A percentile compares a stretch with the other conserved stretches of the same genome.
phyloP scores from a whole-genome alignment of 108 stramenopile species.

The Stephanodiscus minutulus region DNA sequence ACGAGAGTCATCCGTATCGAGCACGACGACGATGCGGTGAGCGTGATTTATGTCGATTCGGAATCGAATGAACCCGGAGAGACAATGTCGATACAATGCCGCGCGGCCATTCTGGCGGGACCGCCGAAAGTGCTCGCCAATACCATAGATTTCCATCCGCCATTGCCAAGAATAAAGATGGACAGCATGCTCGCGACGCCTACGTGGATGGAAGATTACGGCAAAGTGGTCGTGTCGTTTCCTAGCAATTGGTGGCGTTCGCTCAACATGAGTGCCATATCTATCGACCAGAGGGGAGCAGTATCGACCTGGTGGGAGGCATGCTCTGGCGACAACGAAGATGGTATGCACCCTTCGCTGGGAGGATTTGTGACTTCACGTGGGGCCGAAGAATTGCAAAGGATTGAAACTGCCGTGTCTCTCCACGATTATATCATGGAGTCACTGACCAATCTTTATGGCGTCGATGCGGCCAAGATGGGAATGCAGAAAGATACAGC shows the following conservation, averaged over 20 bases:
- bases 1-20: conserved; percentile 22
- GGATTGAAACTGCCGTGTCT: background rate
- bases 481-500: conserved; percentile 6
- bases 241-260: conserved; percentile 19
- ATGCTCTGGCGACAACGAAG: conserved; percentile 20
- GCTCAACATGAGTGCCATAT: conserved; percentile 19
- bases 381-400: conserved; percentile 10
- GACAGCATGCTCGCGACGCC: conserved; percentile 32
- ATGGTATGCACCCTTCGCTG: conserved; percentile 19
- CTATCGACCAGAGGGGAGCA: conserved; percentile 14
- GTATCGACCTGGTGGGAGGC: conserved; percentile 38
- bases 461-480: conserved; percentile 12
- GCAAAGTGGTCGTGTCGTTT: conserved; percentile 29
- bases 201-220: conserved; percentile 36
- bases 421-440: conserved; percentile 18
- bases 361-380: conserved; percentile 20
- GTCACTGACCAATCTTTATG: conserved; percentile 17
- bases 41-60: background rate
- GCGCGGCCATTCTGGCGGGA: conserved; percentile 13
- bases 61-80: background rate
- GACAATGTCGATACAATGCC: conserved; percentile 10
- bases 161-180: conserved; percentile 12
- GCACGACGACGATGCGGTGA: background rate
- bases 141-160: conserved; percentile 18
- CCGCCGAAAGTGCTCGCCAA: conserved; percentile 19